Percentiles rank a stretch among this genome's conserved stretches.
These are phyloP conservation scores for Neonectria faginata DNA, from an alignment of 2,329 filamentous ascomycete species.

Conservation along the genomic window DNA sequence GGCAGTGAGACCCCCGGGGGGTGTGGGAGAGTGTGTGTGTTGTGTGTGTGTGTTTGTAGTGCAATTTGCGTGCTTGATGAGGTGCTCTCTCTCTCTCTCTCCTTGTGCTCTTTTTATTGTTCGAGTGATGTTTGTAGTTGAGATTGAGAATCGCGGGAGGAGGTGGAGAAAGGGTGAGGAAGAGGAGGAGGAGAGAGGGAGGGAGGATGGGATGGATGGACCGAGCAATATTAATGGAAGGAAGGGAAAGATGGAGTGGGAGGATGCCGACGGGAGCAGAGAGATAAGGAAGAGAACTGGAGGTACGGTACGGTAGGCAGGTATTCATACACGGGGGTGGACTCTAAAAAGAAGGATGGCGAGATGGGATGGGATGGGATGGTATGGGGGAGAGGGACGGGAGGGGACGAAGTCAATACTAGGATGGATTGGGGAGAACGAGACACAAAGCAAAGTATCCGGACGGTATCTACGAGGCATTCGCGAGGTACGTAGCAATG, in stretches of 20 bases:
- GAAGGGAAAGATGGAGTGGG: neutral
- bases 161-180: conserved; percentile 1
- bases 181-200: neutral
- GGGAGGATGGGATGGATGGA: neutral
- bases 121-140: neutral
- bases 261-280: conserved; percentile 11
- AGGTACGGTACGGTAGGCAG: neutral
- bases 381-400: neutral
- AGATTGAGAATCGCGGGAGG: neutral
- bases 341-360: conserved; percentile 12
- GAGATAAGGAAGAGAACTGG: conserved; percentile 6
- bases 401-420: conserved; percentile 23
- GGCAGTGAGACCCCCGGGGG: conserved; percentile 33
- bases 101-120: neutral
- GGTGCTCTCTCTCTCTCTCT: neutral
- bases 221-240: neutral
- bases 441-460: conserved; percentile 2
- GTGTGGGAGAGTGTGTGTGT: conserved; percentile 23
- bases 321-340: conserved; percentile 22
- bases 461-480: neutral
- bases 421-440: conserved; percentile 13
- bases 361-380: conserved; percentile 9
- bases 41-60: conserved; percentile 19
- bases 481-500: neutral
- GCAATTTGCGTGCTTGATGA: conserved; percentile 15